These are phyloP conservation scores for Russula foetens DNA, from an alignment of 768 basidiomycete genomes.

Conservation along the genomic window DNA sequence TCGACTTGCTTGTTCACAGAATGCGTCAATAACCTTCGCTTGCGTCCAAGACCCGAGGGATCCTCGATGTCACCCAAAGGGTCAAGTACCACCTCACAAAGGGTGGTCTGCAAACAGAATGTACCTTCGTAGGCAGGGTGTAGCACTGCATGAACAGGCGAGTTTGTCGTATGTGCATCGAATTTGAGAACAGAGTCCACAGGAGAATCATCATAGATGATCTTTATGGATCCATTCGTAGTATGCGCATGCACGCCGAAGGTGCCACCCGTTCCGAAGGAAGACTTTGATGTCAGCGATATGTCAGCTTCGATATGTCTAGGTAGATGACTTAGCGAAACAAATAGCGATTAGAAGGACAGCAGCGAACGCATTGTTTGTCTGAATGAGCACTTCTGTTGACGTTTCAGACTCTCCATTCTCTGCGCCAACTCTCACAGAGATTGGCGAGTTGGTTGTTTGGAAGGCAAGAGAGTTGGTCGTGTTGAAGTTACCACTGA, in stretches of 20 bases:
- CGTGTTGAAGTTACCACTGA: conserved; percentile 33
- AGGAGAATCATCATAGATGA: conserved; percentile 29
- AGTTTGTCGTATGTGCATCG: conserved; percentile 26
- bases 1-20: background rate
- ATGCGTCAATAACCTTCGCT: conserved; percentile 19
- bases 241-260: conserved; percentile 29
- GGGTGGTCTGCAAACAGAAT: conserved; percentile 28
- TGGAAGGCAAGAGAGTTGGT: conserved; percentile 24
- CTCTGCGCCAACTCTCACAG: conserved; percentile 24
- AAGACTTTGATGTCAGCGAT: conserved; percentile 28
- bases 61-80: conserved; percentile 23
- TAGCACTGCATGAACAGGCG: conserved; percentile 24
- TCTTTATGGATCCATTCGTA: conserved; percentile 25
- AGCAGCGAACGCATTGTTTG: conserved; percentile 36
- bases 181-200: conserved; percentile 30
- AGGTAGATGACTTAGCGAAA: background rate
- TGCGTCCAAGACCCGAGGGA: conserved; percentile 31
- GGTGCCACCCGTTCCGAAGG: conserved; percentile 22
- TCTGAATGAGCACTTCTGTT: conserved; percentile 28
- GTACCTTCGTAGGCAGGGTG: conserved; percentile 36
- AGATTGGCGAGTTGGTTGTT: conserved; percentile 31
- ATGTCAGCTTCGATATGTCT: conserved; percentile 30
- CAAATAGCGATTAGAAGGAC: background rate
- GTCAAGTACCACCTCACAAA: conserved; percentile 22
- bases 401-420: conserved; percentile 22